Percentiles rank a stretch among this genome's conserved stretches.
These are phyloP conservation scores for Pachysandra terminalis DNA, from an alignment of 164 flowering plant species.

Conservation along the genomic window DNA sequence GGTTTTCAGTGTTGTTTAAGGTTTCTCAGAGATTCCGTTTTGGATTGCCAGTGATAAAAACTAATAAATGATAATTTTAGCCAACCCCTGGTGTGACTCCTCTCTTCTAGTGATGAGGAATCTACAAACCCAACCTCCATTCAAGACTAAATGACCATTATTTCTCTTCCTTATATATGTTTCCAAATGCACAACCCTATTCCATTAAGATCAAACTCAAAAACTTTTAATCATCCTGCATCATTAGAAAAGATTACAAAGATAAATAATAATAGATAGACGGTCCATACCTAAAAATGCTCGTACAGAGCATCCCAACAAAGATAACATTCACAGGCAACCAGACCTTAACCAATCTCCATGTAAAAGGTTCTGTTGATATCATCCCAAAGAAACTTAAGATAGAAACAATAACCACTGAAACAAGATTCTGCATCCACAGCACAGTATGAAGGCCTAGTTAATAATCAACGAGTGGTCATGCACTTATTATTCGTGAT, in stretches of 20 bases:
- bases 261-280: constrained; percentile 1
- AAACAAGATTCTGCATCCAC: constrained; percentile 83
- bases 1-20: no score
- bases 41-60: no score
- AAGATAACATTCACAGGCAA: constrained; percentile 93
- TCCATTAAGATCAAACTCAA: no score
- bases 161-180: no score
- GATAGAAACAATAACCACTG: constrained; percentile 70
- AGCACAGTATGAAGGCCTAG: constrained; percentile 11
- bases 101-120: no score
- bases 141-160: no score
- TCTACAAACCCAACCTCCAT: no score
- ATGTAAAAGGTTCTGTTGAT: constrained; percentile 87
- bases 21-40: no score
- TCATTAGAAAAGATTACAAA: background rate
- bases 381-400: constrained; percentile 66
- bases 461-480: constrained; percentile 3
- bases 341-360: constrained; percentile 90
- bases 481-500: constrained; percentile 1
- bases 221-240: no score
- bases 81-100: no score
- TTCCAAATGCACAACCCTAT: no score
- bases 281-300: constrained; percentile 84
- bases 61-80: no score
- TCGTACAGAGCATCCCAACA: constrained; percentile 96